A percentile compares a stretch with the other conserved stretches of the same genome.
These are phyloP conservation scores for Cladosporium sp. DNA, from an alignment of 2,329 filamentous ascomycete species.

Conservation along the genomic window DNA sequence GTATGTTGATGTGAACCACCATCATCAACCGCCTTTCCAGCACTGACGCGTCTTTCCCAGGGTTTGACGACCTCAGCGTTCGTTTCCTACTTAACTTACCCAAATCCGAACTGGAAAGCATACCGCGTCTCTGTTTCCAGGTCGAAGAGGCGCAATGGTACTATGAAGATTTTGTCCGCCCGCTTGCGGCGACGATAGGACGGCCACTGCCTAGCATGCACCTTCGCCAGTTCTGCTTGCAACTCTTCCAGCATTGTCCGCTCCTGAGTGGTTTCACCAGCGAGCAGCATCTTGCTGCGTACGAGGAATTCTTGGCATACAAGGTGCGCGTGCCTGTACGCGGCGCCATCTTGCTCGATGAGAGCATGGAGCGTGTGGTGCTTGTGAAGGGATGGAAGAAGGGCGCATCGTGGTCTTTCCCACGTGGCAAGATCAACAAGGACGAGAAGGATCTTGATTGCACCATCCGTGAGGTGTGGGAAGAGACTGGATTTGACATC, in stretches of 20 bases:
- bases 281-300: conserved; percentile 77
- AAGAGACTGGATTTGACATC: conserved; percentile 92
- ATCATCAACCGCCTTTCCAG: background rate
- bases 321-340: conserved; percentile 92
- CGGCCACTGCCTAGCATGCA: conserved; percentile 85
- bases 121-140: conserved; percentile 96
- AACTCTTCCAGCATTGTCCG: conserved; percentile 92
- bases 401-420: conserved; percentile 93
- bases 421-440: conserved; percentile 96
- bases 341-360: conserved; percentile 88
- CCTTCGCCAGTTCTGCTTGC: conserved; percentile 79
- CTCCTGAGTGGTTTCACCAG: conserved; percentile 78
- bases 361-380: conserved; percentile 89
- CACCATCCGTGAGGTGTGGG: conserved; percentile 89
- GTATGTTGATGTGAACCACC: background rate
- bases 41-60: conserved; percentile 7
- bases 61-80: conserved; percentile 96
- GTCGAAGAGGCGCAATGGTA: conserved; percentile 99
- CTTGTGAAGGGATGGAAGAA: conserved; percentile 99
- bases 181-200: conserved; percentile 53
- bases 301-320: conserved; percentile 89
- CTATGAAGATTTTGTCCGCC: conserved; percentile 98
- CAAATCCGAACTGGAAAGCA: conserved; percentile 81
- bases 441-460: conserved; percentile 93
- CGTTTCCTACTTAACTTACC: conserved; percentile 98